phyloP scores from a whole-genome alignment of 106 monocot species.

The Xerophyta viscosa region DNA sequence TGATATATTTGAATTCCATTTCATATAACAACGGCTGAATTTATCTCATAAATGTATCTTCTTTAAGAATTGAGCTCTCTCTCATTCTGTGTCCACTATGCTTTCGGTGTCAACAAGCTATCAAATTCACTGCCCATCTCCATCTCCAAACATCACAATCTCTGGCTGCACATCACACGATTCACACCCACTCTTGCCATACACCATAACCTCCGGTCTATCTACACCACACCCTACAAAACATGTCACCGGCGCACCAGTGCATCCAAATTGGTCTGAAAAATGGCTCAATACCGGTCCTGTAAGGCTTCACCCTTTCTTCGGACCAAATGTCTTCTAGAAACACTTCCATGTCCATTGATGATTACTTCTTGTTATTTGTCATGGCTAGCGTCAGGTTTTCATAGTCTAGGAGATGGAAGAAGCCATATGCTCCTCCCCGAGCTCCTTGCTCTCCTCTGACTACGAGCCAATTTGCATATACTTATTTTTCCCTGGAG shows the following conservation, averaged over 20 bases:
- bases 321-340: constrained; percentile 53
- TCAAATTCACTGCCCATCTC: constrained; percentile 51
- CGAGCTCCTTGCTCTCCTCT: constrained; percentile 74
- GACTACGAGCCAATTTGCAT: too few species aligned
- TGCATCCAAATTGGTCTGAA: constrained; percentile 22
- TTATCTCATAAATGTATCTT: too few species aligned
- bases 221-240: constrained; percentile 49
- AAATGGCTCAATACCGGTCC: constrained; percentile 35
- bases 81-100: too few species aligned
- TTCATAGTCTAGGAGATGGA: constrained; percentile 40
- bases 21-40: too few species aligned
- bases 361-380: constrained; percentile 38
- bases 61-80: too few species aligned
- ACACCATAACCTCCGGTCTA: constrained; percentile 37
- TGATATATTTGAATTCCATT: too few species aligned
- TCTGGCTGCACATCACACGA: constrained; percentile 38
- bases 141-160: constrained; percentile 53
- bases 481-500: too few species aligned
- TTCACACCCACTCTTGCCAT: constrained; percentile 40
- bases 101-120: too few species aligned
- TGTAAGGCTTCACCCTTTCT: constrained; percentile 47
- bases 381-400: constrained; percentile 27
- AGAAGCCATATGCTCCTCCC: constrained; percentile 90
- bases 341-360: constrained; percentile 43
- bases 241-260: constrained; percentile 57